phyloP scores from a whole-genome alignment of 768 basidiomycete species.

The Leccinum arenicola region DNA sequence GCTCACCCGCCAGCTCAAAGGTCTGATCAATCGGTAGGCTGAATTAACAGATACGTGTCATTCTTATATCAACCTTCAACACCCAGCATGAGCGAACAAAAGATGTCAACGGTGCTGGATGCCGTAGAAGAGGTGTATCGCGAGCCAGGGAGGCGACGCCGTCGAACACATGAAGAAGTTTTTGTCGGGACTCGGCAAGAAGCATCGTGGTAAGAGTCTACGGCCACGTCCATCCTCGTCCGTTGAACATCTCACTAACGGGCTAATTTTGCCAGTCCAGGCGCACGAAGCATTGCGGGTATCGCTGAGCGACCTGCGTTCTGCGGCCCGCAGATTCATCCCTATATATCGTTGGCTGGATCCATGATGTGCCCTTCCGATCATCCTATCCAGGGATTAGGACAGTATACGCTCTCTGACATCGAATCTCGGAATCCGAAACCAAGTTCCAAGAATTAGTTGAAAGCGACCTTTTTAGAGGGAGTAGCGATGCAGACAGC shows the following conservation, averaged over 20 bases:
- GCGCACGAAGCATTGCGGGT: conserved; percentile 86
- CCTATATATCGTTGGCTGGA: too few species aligned
- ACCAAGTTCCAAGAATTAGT: background rate
- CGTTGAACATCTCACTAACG: background rate
- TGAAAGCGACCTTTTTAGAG: background rate
- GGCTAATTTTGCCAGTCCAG: conserved; percentile 49
- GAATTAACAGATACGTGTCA: background rate
- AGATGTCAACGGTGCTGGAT: conserved; percentile 71
- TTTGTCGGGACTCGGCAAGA: too few species aligned
- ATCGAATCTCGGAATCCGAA: background rate
- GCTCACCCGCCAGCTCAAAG: conserved; percentile 76
- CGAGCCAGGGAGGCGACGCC: conserved; percentile 24
- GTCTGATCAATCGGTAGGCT: conserved; percentile 78
- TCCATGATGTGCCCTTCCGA: background rate
- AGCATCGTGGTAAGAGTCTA: too few species aligned
- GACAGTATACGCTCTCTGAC: too few species aligned
- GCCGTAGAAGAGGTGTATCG: conserved; percentile 48
- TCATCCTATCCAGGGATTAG: background rate
- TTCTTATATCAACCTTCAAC: background rate
- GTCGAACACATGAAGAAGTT: too few species aligned
- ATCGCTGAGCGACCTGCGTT: conserved; percentile 79
- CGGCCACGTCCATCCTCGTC: too few species aligned
- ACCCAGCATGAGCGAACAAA: conserved; percentile 84
- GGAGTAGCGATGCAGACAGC: background rate
- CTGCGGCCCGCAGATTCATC: conserved; percentile 39